phyloP scores from a whole-genome alignment of 495 filamentous ascomycete species.

The Aspergillus ostianus region DNA sequence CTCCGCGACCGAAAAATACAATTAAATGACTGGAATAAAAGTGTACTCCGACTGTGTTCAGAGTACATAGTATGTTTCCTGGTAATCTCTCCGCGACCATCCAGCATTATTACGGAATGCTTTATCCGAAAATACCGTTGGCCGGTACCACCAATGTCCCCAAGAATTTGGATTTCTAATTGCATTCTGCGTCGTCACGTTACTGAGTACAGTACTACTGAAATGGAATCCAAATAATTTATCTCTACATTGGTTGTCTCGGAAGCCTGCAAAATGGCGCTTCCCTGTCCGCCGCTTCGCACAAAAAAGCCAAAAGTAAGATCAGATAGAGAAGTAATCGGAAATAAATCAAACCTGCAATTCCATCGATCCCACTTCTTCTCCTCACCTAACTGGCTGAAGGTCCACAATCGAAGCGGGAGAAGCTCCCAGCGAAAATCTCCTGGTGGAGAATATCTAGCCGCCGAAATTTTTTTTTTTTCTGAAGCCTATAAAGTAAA shows the following conservation, averaged over 20 bases:
- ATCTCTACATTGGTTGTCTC: neutral
- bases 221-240: neutral
- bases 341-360: constrained; percentile 19
- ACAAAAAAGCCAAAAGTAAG: constrained; percentile 5
- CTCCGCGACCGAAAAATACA: constrained; percentile 12
- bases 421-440: constrained; percentile 42
- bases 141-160: neutral
- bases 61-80: neutral
- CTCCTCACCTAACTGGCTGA: constrained; percentile 32
- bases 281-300: neutral
- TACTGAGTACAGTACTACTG: neutral
- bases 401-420: constrained; percentile 52
- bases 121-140: constrained; percentile 8
- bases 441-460: constrained; percentile 26
- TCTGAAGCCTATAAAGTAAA: constrained; percentile 3
- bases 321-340: constrained; percentile 25
- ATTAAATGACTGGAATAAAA: neutral
- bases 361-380: constrained; percentile 31
- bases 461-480: neutral
- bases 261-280: neutral
- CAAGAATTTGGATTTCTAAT: too few species aligned
- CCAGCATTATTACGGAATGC: constrained; percentile 1
- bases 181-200: too few species aligned
- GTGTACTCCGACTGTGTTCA: too few species aligned
- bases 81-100: constrained; percentile 13